Percentiles rank a stretch among this genome's conserved stretches.
These are phyloP conservation scores for Backusella tarrabulga DNA, from an alignment of 192 early-diverging fungal genomes.

Conservation along the genomic window DNA sequence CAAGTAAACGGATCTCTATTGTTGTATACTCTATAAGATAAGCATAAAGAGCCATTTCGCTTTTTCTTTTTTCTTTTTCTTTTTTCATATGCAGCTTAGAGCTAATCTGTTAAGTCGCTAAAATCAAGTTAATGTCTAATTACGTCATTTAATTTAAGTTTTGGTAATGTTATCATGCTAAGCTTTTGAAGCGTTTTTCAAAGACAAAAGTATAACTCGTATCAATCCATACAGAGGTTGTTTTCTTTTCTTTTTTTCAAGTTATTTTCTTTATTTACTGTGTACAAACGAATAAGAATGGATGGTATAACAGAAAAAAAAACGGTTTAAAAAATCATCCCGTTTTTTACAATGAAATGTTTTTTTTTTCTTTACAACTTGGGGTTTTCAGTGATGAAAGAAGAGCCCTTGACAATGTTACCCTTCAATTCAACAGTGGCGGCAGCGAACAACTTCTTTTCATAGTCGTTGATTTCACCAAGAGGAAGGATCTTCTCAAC, in stretches of 20 bases:
- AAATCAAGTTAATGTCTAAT: neutral
- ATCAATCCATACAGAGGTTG: no score
- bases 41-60: no score
- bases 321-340: neutral
- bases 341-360: neutral
- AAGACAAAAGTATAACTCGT: slow-evolving; percentile 51
- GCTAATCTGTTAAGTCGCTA: no score
- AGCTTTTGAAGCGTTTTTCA: slow-evolving; percentile 60
- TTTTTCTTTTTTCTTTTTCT: no score
- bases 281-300: neutral
- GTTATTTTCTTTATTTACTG: neutral
- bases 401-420: slow-evolving; percentile 90
- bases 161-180: neutral
- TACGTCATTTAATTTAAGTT: neutral
- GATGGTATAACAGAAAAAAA: slow-evolving; percentile 5
- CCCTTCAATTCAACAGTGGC: slow-evolving; percentile 88
- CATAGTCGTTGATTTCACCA: slow-evolving; percentile 76
- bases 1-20: no score
- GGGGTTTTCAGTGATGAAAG: slow-evolving; percentile 24
- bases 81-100: no score
- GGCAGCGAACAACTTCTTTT: slow-evolving; percentile 79
- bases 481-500: slow-evolving; percentile 86
- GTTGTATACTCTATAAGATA: no score
- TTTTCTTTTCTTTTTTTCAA: neutral
- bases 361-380: slow-evolving; percentile 17